Base-by-base conservation (phyloP, 2,329 filamentous ascomycete genomes). In the Kalmusia sp. region DNA sequence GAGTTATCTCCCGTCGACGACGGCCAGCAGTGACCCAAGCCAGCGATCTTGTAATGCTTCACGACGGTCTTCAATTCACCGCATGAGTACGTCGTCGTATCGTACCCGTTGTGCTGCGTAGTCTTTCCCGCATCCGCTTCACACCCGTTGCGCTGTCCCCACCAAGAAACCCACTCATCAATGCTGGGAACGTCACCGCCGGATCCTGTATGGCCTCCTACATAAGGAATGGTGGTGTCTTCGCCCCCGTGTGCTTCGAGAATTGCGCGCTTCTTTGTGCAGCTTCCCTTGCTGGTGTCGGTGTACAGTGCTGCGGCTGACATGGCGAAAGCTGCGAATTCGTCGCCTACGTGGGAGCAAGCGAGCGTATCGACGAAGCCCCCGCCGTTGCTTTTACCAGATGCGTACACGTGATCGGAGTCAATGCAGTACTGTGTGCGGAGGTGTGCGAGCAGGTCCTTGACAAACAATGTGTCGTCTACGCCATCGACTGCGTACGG, bases 311-410 rank as follows among this genome's bases (percentile, higher is more conserved):
- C 48, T 4, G 38, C 48, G 7, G 37, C 22, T 14, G 37, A 22
- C 30, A 43, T 43, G 3, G 48, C 48, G 27, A 50, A 50, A 25
- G 48, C 48, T 6, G 48, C 48, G 30, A 50, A 50, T 28, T 50
- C 19, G 25, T 35, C 48, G 28, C 48, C 48, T 14, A 37, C 38
- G 28, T 43, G 28, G 4, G 48, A 50, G 24, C 48, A 50, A n/a
- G 48, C 48, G 9, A 50, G 38, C 14, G 48, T 50, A 22, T 43
- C 48, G n/a, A 50, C 48, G 30, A 50, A 50, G 1, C 48, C 48
- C 7, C 38, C 48, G 12, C 48, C 48, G n/a, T 50, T 50, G 38
- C 38, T 43, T 22, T 50, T 41, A 2, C 48, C 48, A 12, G 48
- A 41, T 12, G 48, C 48, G 28, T 43, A 50, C 3, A 50, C 17